phyloP scores from a whole-genome alignment of 805 yeast species.

The Nakazawaea ernobii region DNA sequence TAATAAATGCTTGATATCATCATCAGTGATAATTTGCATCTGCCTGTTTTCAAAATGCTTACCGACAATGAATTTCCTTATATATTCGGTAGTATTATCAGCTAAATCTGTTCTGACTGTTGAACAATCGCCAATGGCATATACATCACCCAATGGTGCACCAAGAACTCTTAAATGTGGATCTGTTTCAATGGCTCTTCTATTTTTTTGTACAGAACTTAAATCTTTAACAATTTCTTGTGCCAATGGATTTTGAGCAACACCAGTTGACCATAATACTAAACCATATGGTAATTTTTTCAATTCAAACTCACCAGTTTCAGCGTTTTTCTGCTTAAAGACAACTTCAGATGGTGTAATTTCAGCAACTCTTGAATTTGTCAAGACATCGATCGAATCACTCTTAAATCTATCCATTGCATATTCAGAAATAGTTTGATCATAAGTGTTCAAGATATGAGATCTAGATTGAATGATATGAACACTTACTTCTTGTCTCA shows the following conservation, averaged over 20 bases:
- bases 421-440: conserved; percentile 56
- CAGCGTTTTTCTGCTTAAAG: conserved; percentile 43
- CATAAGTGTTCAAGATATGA: conserved; percentile 63
- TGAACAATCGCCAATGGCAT: conserved; percentile 70
- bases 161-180: conserved; percentile 67
- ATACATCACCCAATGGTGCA: conserved; percentile 60
- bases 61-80: conserved; percentile 40
- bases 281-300: conserved; percentile 60
- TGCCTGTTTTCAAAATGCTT: conserved; percentile 30
- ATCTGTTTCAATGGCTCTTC: conserved; percentile 72
- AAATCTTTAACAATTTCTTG: conserved; percentile 46
- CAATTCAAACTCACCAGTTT: conserved; percentile 31
- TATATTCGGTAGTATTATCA: conserved; percentile 46
- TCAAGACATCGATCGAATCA: conserved; percentile 57
- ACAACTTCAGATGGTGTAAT: conserved; percentile 52
- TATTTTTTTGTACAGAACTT: conserved; percentile 45
- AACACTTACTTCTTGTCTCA: conserved; percentile 59
- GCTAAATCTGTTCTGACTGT: conserved; percentile 58
- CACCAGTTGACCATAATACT: conserved; percentile 76
- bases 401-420: conserved; percentile 59
- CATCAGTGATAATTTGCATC: conserved; percentile 33
- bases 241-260: conserved; percentile 59
- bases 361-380: conserved; percentile 58
- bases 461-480: conserved; percentile 67
- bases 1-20: conserved; percentile 43